A percentile compares a stretch with the other conserved stretches of the same genome.
Evolutionary conservation across 176 grass and related monocot species (phyloP).

Genomic region (Cocos nucifera): DNA sequence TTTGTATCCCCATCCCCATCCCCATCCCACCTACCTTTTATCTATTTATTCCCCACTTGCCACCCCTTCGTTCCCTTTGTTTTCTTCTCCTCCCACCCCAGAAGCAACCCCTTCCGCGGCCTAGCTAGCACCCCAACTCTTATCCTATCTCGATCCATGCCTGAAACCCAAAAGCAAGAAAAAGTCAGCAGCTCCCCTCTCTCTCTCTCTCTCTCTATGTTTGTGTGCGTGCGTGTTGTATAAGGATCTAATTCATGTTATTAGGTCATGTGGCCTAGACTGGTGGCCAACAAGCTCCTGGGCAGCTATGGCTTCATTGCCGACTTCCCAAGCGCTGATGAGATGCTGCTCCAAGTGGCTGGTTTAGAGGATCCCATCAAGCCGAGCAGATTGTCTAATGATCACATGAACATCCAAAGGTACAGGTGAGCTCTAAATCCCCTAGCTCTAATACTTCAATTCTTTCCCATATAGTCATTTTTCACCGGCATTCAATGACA

Average conservation of each 20-base stretch:
- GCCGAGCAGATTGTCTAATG: too few relatives aligned
- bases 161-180: slow-evolving; percentile 13
- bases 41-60: background rate
- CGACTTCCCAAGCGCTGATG: background rate
- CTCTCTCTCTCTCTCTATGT: background rate
- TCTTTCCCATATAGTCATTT: too few relatives aligned
- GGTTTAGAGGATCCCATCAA: too few relatives aligned
- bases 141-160: background rate
- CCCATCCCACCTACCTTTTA: background rate
- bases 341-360: background rate
- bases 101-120: background rate
- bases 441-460: too few relatives aligned
- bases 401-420: too few relatives aligned
- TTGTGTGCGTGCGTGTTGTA: background rate
- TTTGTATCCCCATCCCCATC: background rate
- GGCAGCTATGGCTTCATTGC: background rate
- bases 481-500: too few relatives aligned
- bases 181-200: background rate
- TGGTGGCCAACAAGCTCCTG: slow-evolving; percentile 22
- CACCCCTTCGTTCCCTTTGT: background rate
- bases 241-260: background rate
- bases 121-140: background rate
- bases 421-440: too few relatives aligned
- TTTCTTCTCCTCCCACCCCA: background rate
- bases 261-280: slow-evolving; percentile 14